A percentile compares a stretch with the other conserved stretches of the same genome.
Conservation (phyloP, 1,284 basidiomycete genomes). For the Pascua guehoae region DNA sequence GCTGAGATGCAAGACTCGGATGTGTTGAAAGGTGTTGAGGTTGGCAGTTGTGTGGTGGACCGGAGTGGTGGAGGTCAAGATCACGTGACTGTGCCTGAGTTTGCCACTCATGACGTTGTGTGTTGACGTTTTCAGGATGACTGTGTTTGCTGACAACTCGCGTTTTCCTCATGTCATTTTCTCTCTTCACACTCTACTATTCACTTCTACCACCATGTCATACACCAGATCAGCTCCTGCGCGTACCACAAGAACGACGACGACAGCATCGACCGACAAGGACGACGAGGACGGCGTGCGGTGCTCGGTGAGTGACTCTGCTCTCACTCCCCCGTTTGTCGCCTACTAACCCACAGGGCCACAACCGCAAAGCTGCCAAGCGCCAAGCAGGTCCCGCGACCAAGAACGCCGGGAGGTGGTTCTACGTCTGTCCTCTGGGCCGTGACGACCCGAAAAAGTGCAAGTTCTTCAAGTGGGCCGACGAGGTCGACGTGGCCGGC, state of each 20-base stretch:
- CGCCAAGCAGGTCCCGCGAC: constrained; percentile 25
- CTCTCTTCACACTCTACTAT: too few species aligned
- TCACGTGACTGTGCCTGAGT: too few species aligned
- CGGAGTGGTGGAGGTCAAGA: too few species aligned
- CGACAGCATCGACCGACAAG: neutral
- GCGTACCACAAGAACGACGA: neutral
- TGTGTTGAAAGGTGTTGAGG: too few species aligned
- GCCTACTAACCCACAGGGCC: constrained; percentile 2
- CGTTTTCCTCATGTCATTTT: neutral
- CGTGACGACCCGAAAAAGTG: constrained; percentile 34
- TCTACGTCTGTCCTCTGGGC: constrained; percentile 37
- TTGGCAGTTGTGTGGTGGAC: too few species aligned
- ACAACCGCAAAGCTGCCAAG: neutral
- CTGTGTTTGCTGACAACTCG: neutral
- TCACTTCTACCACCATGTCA: neutral
- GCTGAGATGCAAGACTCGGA: too few species aligned
- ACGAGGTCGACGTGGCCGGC: constrained; percentile 19
- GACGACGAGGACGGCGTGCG: constrained; percentile 1
- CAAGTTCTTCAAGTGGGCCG: constrained; percentile 47
- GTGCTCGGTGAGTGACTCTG: constrained; percentile 4
- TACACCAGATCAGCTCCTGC: constrained; percentile 3
- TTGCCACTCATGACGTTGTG: too few species aligned
- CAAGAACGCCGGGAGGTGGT: constrained; percentile 41
- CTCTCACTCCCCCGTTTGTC: neutral
- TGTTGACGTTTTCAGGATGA: too few species aligned